Base-by-base conservation (phyloP, 352 stramenopile species). In the Globisporangium echinulatum region DNA sequence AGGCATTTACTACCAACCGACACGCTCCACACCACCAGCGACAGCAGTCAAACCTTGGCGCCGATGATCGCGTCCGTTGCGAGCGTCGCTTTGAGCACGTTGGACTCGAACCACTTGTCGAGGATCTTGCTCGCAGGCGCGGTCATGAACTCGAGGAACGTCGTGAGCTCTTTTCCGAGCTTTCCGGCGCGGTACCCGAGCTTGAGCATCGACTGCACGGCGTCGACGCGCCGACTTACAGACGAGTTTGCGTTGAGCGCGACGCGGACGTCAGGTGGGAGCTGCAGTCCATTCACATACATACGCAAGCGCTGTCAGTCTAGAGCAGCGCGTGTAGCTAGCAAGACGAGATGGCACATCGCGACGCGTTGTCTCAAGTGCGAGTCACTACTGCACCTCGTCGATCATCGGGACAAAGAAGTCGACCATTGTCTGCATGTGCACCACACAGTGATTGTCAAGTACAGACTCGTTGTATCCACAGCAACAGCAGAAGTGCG, bases 51-150 rank as follows among this genome's bases (percentile, higher is more conserved):
- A 15, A 94, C 80, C 71, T 93, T 90, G 2, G 88, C 89, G 2
- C 89, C 89, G 55, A 97, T 97, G 59, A 96, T 93, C 11, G 90
- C 89, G 59, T 97, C 89, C 1, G 89, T 97, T n/a, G 89, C 90
- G 5, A 97, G 72, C 3, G 89, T 97, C 3, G 90, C 83, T 57
- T 97, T 97, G 10, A 97, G 61, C 13, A 96, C 72, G 14, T 97
- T 85, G 0, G 77, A 93, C 38, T 97, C 89, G 50, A 97, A 97
- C 86, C 88, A 97, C 19, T 83, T 87, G 59, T 97, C 83, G 36
- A 97, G 57, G 9, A 96, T 93, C 55, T 94, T 92, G 7, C 76
- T 76, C 11, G 88, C 88, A 0, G 88, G 88, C 0, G 82, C 86
- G 4, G 82, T 88, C 78, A 97, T 96, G 55, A 96, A 90, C 64